Percentiles rank a stretch among this genome's conserved stretches.
Evolutionary conservation across 352 stramenopile genomes (phyloP).

Genomic region (Globisporangium cystogenes): DNA sequence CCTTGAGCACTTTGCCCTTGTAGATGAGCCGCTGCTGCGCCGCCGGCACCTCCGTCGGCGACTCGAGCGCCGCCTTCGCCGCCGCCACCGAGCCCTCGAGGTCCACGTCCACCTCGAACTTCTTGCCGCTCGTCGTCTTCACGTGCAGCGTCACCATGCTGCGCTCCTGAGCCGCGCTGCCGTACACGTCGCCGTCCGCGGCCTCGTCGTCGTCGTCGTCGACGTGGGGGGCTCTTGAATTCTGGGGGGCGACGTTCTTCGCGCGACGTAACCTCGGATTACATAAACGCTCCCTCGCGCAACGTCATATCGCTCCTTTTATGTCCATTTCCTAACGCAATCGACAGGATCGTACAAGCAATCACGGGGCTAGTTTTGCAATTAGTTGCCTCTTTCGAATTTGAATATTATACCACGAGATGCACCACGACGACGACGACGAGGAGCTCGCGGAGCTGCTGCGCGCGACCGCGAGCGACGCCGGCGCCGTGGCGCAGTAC

Average conservation of each 20-base stretch:
- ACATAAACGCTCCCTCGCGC: no score
- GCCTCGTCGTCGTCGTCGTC: neutral
- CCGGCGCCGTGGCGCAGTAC: slow-evolving; percentile 53
- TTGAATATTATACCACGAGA: no score
- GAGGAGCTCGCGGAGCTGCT: slow-evolving; percentile 50
- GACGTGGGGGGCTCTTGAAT: no score
- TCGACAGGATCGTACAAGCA: no score
- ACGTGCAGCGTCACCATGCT: slow-evolving; percentile 75
- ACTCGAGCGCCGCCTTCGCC: slow-evolving; percentile 76
- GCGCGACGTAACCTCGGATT: no score
- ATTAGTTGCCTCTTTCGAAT: no score
- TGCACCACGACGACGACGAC: neutral
- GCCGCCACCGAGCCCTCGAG: slow-evolving; percentile 65
- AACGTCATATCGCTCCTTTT: no score
- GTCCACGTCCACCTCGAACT: slow-evolving; percentile 67
- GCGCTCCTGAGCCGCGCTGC: no score
- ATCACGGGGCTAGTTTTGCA: no score
- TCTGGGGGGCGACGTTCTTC: neutral
- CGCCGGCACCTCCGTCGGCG: slow-evolving; percentile 58
- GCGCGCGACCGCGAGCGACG: slow-evolving; percentile 53
- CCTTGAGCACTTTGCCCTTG: slow-evolving; percentile 90
- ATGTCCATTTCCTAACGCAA: no score
- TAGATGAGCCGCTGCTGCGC: slow-evolving; percentile 85
- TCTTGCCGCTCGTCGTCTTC: slow-evolving; percentile 81
- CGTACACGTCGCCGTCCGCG: no score